Evolutionary conservation across 495 filamentous ascomycete genomes (phyloP).

Genomic region (Schizothecium vesticola): DNA sequence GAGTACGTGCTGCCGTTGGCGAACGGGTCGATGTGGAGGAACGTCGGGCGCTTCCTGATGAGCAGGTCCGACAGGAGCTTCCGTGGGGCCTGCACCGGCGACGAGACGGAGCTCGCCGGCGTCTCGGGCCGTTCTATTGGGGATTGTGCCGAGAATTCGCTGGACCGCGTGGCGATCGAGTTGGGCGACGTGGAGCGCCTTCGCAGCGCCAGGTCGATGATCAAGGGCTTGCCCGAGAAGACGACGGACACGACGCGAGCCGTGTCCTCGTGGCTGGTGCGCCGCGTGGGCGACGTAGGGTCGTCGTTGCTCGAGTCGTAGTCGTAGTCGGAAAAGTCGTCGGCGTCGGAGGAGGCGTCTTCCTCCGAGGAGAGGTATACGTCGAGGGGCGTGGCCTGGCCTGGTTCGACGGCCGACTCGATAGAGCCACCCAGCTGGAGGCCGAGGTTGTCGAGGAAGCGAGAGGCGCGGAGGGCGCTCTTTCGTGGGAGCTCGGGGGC

Average conservation of each 20-base stretch:
- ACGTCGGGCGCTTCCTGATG: conserved; percentile 33
- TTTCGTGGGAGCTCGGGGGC: conserved; percentile 34
- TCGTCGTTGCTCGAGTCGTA: conserved; percentile 41
- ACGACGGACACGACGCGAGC: conserved; percentile 46
- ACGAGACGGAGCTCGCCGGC: conserved; percentile 29
- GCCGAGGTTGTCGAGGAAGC: conserved; percentile 33
- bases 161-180: conserved; percentile 23
- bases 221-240: conserved; percentile 42
- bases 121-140: conserved; percentile 25
- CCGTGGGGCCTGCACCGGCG: conserved; percentile 16
- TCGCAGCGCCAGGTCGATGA: conserved; percentile 38
- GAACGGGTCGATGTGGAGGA: conserved; percentile 46
- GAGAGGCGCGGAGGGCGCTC: conserved; percentile 41
- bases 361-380: conserved; percentile 49
- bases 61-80: conserved; percentile 32
- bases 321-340: conserved; percentile 47
- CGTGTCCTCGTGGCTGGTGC: conserved; percentile 42
- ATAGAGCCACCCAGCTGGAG: conserved; percentile 36
- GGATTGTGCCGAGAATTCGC: conserved; percentile 13
- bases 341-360: conserved; percentile 45
- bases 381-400: conserved; percentile 35
- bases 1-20: conserved; percentile 35
- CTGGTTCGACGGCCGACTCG: conserved; percentile 25
- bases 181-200: conserved; percentile 37
- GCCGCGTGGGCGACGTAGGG: conserved; percentile 27